Evolutionary conservation across 1,284 basidiomycete genomes (phyloP).

Genomic region (Malassezia japonica): DNA sequence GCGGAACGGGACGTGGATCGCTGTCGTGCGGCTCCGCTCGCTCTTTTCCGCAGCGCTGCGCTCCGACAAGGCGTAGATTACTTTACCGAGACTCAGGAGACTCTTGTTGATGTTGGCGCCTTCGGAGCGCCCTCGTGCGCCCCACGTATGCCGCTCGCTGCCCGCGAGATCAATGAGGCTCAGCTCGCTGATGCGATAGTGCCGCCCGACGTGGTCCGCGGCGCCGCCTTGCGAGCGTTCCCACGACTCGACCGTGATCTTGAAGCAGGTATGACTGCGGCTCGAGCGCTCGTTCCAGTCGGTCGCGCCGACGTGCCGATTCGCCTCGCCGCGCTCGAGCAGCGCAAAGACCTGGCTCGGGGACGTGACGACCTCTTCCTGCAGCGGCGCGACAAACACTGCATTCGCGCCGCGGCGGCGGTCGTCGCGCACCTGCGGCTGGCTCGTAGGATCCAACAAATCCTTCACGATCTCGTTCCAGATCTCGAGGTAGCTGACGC

Average conservation of each 20-base stretch:
- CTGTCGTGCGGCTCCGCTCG: not conserved
- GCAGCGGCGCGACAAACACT: slow-evolving; percentile 59
- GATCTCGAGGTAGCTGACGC: slow-evolving; percentile 89
- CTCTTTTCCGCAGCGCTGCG: slow-evolving; percentile 4
- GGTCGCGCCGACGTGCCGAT: slow-evolving; percentile 80
- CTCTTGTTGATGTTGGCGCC: slow-evolving; percentile 56
- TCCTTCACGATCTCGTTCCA: slow-evolving; percentile 92
- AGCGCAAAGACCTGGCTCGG: slow-evolving; percentile 75
- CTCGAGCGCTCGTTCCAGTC: slow-evolving; percentile 95
- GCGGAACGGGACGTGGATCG: slow-evolving; percentile 73
- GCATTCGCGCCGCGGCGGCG: slow-evolving; percentile 25
- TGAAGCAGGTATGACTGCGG: slow-evolving; percentile 69
- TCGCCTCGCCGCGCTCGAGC: slow-evolving; percentile 71
- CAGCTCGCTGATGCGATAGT: slow-evolving; percentile 49
- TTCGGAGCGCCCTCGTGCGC: slow-evolving; percentile 31
- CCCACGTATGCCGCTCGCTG: slow-evolving; percentile 67
- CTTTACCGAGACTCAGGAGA: slow-evolving; percentile 45
- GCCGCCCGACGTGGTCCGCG: slow-evolving; percentile 9
- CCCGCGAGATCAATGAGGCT: slow-evolving; percentile 92
- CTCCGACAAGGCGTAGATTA: slow-evolving; percentile 43
- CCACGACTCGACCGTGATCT: slow-evolving; percentile 50
- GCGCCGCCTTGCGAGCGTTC: slow-evolving; percentile 5
- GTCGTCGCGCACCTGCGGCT: slow-evolving; percentile 37
- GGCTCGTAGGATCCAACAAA: slow-evolving; percentile 64
- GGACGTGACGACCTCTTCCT: slow-evolving; percentile 84